A percentile compares a stretch with the other conserved stretches of the same genome.
Evolutionary conservation across 805 yeast genomes (phyloP).

Genomic region (Nakazawaea wickerhamii): DNA sequence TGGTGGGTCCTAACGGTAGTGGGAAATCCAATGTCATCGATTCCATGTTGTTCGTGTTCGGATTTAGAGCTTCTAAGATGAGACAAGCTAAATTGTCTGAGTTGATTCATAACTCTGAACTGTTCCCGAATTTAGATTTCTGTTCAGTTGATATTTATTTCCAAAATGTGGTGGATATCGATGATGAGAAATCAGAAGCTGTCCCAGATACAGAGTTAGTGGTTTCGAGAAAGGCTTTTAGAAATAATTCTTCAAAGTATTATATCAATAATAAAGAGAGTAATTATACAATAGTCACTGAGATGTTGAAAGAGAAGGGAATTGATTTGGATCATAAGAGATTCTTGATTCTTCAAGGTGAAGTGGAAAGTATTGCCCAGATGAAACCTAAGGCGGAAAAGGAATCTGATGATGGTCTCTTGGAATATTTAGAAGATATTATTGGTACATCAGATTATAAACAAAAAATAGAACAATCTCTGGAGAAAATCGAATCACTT

Average conservation of each 20-base stretch:
- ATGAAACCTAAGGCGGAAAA: constrained; percentile 97
- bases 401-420: constrained; percentile 86
- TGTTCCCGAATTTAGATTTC: constrained; percentile 54
- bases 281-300: constrained; percentile 73
- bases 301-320: constrained; percentile 69
- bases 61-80: constrained; percentile 94
- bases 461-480: constrained; percentile 60
- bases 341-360: constrained; percentile 93
- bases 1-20: constrained; percentile 97
- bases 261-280: constrained; percentile 66
- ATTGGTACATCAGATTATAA: constrained; percentile 92
- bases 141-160: constrained; percentile 94
- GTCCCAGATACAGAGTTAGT: constrained; percentile 57
- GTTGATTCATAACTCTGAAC: constrained; percentile 85
- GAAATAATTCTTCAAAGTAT: constrained; percentile 74
- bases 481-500: constrained; percentile 58
- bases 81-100: constrained; percentile 93
- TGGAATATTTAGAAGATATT: constrained; percentile 93
- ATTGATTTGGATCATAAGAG: constrained; percentile 93
- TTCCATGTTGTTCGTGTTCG: constrained; percentile 95
- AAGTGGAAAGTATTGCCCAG: constrained; percentile 96
- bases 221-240: constrained; percentile 74
- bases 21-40: constrained; percentile 98
- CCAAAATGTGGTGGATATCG: constrained; percentile 63
- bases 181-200: constrained; percentile 30